Evolutionary conservation across 2,329 filamentous ascomycete species (phyloP).

Genomic region (Remersonia thermophila): DNA sequence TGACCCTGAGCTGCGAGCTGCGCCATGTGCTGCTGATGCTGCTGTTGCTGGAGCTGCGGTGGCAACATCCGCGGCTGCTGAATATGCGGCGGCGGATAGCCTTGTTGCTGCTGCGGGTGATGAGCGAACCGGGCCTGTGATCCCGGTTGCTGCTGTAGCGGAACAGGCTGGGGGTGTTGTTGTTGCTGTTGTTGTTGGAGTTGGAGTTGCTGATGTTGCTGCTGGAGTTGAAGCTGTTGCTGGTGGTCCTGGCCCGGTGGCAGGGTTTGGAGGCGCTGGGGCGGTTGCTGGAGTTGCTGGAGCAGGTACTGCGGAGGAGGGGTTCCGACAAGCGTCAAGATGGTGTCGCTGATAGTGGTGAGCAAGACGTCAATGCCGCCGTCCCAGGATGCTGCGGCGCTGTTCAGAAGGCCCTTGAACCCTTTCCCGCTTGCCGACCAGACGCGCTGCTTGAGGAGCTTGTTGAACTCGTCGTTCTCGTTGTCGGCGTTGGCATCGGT

Average conservation of each 20-base stretch:
- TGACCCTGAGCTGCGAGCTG: background rate
- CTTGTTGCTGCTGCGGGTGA: slow-evolving; percentile 4
- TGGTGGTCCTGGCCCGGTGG: background rate
- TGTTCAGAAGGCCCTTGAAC: slow-evolving; percentile 36
- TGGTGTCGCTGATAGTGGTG: slow-evolving; percentile 32
- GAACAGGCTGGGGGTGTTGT: slow-evolving; percentile 1
- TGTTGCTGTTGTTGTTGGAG: slow-evolving; percentile 1
- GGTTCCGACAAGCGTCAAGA: slow-evolving; percentile 25
- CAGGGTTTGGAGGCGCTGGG: slow-evolving; percentile 4
- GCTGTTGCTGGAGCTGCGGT: background rate
- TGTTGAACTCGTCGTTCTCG: slow-evolving; percentile 25
- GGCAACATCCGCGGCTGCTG: no score
- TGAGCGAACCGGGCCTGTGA: background rate
- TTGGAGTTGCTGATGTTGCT: slow-evolving; percentile 1
- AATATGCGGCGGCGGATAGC: no score
- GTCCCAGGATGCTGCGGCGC: slow-evolving; percentile 32
- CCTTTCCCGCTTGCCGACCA: slow-evolving; percentile 33
- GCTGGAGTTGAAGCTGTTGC: background rate
- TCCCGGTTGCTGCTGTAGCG: background rate
- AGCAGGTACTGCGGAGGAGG: slow-evolving; percentile 8
- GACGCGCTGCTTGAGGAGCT: slow-evolving; percentile 29
- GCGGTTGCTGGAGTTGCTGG: slow-evolving; percentile 10
- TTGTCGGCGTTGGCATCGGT: slow-evolving; percentile 18
- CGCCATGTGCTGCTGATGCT: background rate
- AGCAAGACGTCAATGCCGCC: slow-evolving; percentile 35